Conservation (phyloP, 306 rosid genomes). For the Quercus engelmannii region DNA sequence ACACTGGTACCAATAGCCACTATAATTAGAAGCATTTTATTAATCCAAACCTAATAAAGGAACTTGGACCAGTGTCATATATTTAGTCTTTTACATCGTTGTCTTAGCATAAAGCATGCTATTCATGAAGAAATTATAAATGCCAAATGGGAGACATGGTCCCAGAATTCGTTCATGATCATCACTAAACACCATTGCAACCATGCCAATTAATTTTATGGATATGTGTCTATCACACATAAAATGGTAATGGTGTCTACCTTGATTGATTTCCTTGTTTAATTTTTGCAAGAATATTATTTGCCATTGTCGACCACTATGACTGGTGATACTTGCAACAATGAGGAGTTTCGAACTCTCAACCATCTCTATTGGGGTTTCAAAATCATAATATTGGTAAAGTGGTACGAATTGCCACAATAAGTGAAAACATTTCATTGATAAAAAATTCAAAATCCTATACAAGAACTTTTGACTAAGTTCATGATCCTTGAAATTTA, state of each 20-base stretch:
- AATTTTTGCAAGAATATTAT: neutral
- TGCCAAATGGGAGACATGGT: conserved; percentile 9
- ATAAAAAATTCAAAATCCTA: too few species aligned
- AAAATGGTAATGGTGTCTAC: neutral
- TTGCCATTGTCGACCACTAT: neutral
- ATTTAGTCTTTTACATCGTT: neutral
- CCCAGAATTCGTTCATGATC: neutral
- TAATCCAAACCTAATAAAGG: conserved; percentile 11
- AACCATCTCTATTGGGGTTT: too few species aligned
- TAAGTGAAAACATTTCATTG: too few species aligned
- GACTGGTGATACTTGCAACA: neutral
- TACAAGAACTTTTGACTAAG: too few species aligned
- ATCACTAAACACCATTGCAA: neutral
- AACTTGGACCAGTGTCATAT: conserved; percentile 15
- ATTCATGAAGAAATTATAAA: neutral
- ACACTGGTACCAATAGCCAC: neutral
- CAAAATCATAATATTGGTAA: too few species aligned
- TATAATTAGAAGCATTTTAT: neutral
- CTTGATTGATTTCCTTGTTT: neutral
- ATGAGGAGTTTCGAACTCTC: too few species aligned
- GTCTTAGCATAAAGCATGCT: conserved; percentile 9
- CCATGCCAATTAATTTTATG: neutral
- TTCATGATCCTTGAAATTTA: too few species aligned
- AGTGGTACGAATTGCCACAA: neutral
- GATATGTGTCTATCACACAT: neutral